Percentiles rank a stretch among this genome's conserved stretches.
Conservation (phyloP, 106 monocot species). For the Acorus calamus region DNA sequence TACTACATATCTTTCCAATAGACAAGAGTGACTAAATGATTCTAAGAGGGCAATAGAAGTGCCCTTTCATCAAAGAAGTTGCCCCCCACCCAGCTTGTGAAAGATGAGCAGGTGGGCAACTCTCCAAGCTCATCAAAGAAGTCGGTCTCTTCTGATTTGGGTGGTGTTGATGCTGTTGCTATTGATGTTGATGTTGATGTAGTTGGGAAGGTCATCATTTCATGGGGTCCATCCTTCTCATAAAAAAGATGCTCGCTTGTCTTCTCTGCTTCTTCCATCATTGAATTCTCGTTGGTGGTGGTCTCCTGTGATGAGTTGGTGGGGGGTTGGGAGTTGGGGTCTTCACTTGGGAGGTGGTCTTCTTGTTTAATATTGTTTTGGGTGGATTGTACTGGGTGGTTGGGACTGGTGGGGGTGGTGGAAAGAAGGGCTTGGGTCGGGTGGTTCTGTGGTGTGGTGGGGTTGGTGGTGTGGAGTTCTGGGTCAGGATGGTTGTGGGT, state of each 20-base stretch:
- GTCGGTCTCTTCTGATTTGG: conserved; percentile 16
- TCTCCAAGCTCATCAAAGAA: conserved; percentile 65
- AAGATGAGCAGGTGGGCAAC: conserved; percentile 28
- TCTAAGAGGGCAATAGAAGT: no score
- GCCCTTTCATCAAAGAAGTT: conserved; percentile 28
- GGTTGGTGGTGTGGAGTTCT: neutral
- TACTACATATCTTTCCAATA: no score
- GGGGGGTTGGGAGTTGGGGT: neutral
- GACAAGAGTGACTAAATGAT: no score
- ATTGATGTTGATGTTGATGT: no score
- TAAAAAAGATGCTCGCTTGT: neutral
- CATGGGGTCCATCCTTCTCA: neutral
- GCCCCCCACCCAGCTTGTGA: conserved; percentile 19
- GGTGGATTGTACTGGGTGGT: neutral
- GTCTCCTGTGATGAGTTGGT: neutral
- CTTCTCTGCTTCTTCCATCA: no score
- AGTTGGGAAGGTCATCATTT: neutral
- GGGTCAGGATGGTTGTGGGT: conserved; percentile 50
- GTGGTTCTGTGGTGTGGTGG: neutral
- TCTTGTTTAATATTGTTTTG: neutral
- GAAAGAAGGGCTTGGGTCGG: neutral
- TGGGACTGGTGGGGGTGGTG: no score
- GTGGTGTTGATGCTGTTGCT: neutral
- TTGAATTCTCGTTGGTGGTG: no score
- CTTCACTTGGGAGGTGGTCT: neutral